Base-by-base conservation (phyloP, 1,284 basidiomycete genomes). In the Erythrobasidium hasegawianum region DNA sequence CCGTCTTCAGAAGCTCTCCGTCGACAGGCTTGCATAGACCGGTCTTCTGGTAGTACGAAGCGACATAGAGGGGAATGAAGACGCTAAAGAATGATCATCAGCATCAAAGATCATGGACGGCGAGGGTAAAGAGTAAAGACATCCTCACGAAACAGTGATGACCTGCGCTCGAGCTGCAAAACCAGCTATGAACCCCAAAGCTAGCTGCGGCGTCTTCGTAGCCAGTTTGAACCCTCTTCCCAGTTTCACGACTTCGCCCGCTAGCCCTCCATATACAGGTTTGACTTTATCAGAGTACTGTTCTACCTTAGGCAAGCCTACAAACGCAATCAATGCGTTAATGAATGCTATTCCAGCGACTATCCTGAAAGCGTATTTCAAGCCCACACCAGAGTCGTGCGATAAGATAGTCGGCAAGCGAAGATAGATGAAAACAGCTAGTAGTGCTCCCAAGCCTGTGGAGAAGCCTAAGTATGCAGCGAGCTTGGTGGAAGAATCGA, bases 351-450 rank as follows among this genome's bases (percentile, higher is more conserved):
- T 33, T 0, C 45, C 29, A 1, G 54, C 62, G 18, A 69, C 56
- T 1, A 68, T 16, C 39, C 38, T 53, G 55, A 67, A 59, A 50
- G 67, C 43, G 16, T 43, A 38, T 50, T 40, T 41, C 18, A 60
- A 22, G 20, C 29, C 57, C 40, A 20, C 16, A 13, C 1, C 27
- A 27, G 16, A 27, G n/a, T 22, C 4, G 43, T 20, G 41, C 10
- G 22, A 16, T 27, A 72, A 45, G 2, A 55, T 24, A 10, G 49
- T 58, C 0, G 72, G 71, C 0, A 73, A 56, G 5, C 68, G 69
- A 1, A 73, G 54, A 59, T 67, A 72, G 7, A 64, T 68, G 41
- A 72, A 72, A 4, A 73, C 72, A 70, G 68, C 71, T 14, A 72
- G 20, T 3, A 72, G 55, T 1, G 72, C 72, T 2, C 72, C 72